phyloP scores from a whole-genome alignment of 2,329 filamentous ascomycete genomes.

The Diplodia scrobiculata region DNA sequence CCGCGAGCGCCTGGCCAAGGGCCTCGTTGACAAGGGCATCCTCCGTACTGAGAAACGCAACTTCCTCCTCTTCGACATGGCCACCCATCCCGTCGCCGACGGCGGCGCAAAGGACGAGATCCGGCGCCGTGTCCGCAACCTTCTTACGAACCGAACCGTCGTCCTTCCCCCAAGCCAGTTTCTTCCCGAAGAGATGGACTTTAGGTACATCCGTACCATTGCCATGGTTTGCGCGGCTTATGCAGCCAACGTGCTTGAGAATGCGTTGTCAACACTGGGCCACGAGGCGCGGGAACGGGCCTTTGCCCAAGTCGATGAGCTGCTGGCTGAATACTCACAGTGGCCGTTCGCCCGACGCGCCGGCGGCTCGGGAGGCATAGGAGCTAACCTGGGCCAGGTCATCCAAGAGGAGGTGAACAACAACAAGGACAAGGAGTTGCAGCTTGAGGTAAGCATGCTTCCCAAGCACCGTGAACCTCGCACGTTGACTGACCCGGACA shows the following conservation, averaged over 20 bases:
- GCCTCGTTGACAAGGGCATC: conserved; percentile 97
- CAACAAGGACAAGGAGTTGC: conserved; percentile 89
- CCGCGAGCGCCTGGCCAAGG: conserved; percentile 93
- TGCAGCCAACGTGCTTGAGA: conserved; percentile 96
- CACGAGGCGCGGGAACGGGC: conserved; percentile 93
- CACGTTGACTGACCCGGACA: conserved; percentile 34
- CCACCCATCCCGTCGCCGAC: conserved; percentile 94
- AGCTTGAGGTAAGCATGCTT: conserved; percentile 73
- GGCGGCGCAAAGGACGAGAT: conserved; percentile 98
- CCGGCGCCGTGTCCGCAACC: conserved; percentile 83
- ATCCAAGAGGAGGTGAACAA: conserved; percentile 84
- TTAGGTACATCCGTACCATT: conserved; percentile 87
- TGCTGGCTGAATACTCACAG: conserved; percentile 94
- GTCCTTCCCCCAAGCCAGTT: conserved; percentile 85
- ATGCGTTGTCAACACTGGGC: conserved; percentile 88
- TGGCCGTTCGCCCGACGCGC: conserved; percentile 89
- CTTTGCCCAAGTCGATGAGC: conserved; percentile 94
- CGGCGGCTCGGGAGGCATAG: conserved; percentile 77
- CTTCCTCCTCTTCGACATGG: conserved; percentile 99
- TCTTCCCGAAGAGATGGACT: conserved; percentile 90
- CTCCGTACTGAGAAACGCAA: conserved; percentile 98
- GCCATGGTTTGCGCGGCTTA: conserved; percentile 98
- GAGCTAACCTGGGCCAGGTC: conserved; percentile 85
- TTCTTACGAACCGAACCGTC: conserved; percentile 91
- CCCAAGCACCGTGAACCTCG: not conserved